Percentiles rank a stretch among this genome's conserved stretches.
Evolutionary conservation across 2,329 filamentous ascomycete species (phyloP).

Genomic region (Kalmusia sp.): DNA sequence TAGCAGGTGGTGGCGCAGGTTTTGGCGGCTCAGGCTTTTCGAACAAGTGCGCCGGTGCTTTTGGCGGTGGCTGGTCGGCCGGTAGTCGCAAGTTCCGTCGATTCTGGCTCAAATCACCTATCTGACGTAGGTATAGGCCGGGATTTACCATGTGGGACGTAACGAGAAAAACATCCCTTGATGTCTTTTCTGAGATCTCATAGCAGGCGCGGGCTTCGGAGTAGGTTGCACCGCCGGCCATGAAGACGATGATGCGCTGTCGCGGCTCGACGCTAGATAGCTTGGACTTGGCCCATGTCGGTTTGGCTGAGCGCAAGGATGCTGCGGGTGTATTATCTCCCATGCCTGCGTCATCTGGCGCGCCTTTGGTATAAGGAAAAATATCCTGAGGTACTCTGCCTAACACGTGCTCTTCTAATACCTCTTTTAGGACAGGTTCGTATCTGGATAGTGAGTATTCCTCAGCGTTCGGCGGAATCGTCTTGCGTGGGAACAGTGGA

Average conservation of each 20-base stretch:
- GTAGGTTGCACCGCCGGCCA: constrained; percentile 94
- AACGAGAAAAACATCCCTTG: constrained; percentile 84
- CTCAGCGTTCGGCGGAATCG: constrained; percentile 62
- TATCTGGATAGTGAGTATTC: constrained; percentile 89
- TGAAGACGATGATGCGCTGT: constrained; percentile 90
- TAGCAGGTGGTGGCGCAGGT: constrained; percentile 60
- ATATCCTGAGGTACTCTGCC: constrained; percentile 51
- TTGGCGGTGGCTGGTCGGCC: constrained; percentile 77
- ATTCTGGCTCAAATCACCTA: constrained; percentile 79
- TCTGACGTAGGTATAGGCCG: constrained; percentile 79
- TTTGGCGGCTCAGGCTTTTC: constrained; percentile 69
- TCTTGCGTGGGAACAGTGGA: constrained; percentile 76
- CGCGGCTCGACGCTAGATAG: constrained; percentile 78
- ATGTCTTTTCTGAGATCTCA: constrained; percentile 75
- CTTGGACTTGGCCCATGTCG: constrained; percentile 90
- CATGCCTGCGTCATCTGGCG: constrained; percentile 67
- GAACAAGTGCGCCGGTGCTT: constrained; percentile 85
- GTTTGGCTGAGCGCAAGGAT: constrained; percentile 88
- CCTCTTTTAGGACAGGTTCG: constrained; percentile 79
- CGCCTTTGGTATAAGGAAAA: constrained; percentile 59
- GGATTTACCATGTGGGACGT: constrained; percentile 95
- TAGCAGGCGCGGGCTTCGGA: constrained; percentile 91
- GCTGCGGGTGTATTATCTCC: constrained; percentile 62
- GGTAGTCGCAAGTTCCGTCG: constrained; percentile 81
- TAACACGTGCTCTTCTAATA: constrained; percentile 73